Percentiles rank a stretch among this genome's conserved stretches.
These are phyloP conservation scores for Entomortierella chlamydospora DNA, from an alignment of 192 early-diverging fungal species.

Conservation along the genomic window DNA sequence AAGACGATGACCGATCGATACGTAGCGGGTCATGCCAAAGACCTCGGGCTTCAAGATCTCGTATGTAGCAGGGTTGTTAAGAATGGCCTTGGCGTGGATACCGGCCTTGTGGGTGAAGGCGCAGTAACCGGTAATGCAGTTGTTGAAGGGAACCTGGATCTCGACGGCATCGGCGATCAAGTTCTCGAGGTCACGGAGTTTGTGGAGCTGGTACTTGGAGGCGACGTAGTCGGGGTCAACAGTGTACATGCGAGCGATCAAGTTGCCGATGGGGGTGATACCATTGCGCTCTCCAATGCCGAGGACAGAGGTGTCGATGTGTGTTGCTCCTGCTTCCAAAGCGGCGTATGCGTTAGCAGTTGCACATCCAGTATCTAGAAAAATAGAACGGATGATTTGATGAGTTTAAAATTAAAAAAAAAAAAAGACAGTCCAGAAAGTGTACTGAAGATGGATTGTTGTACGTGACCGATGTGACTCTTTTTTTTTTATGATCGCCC, in stretches of 20 bases:
- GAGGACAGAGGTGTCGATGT: slow-evolving; percentile 97
- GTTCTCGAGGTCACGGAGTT: slow-evolving; percentile 96
- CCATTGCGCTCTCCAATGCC: slow-evolving; percentile 99
- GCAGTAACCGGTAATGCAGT: slow-evolving; percentile 99
- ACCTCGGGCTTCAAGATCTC: slow-evolving; percentile 98
- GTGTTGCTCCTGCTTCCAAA: slow-evolving; percentile 96
- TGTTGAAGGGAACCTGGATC: slow-evolving; percentile 98
- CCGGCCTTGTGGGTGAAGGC: slow-evolving; percentile 99
- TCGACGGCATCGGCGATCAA: slow-evolving; percentile 95
- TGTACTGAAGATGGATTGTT: slow-evolving; percentile 9
- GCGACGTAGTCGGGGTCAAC: slow-evolving; percentile 92
- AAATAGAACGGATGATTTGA: neutral
- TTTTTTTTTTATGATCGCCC: neutral
- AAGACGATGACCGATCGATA: slow-evolving; percentile 95
- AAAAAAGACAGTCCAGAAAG: neutral
- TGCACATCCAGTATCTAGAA: slow-evolving; percentile 92
- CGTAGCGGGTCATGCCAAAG: slow-evolving; percentile 99
- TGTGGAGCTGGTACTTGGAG: slow-evolving; percentile 93
- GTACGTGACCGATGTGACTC: slow-evolving; percentile 23
- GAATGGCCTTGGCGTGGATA: slow-evolving; percentile 99
- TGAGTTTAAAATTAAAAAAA: neutral
- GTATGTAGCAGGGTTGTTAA: slow-evolving; percentile 98
- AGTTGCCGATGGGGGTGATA: slow-evolving; percentile 94
- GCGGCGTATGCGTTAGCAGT: slow-evolving; percentile 98
- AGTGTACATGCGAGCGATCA: slow-evolving; percentile 96